These are phyloP conservation scores for Syzygium malaccense DNA, from an alignment of 441 rosid genomes.

Conservation along the genomic window DNA sequence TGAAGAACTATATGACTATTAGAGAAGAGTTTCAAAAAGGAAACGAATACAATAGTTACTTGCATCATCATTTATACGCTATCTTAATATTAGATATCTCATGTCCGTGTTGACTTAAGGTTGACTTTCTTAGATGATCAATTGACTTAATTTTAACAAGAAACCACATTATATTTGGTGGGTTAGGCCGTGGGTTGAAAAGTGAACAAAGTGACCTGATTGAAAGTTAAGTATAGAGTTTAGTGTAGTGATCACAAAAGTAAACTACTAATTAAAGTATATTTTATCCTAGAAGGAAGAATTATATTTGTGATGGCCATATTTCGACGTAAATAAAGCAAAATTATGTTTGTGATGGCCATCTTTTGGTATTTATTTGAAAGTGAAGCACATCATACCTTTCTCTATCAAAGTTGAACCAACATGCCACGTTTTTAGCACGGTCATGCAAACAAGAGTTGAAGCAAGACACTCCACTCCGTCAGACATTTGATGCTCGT, in stretches of 20 bases:
- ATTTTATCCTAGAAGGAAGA: neutral
- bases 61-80: too few relatives aligned
- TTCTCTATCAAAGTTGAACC: slow-evolving; percentile 12
- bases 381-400: slow-evolving; percentile 21
- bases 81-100: too few relatives aligned
- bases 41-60: too few relatives aligned
- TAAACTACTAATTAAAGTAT: neutral
- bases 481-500: slow-evolving; percentile 6
- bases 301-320: neutral
- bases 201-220: neutral
- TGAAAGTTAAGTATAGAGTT: neutral
- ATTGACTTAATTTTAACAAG: neutral
- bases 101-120: too few relatives aligned
- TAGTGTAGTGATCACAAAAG: neutral
- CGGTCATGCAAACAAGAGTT: slow-evolving; percentile 47
- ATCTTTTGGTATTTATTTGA: neutral
- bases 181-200: neutral
- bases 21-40: too few relatives aligned
- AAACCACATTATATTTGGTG: neutral
- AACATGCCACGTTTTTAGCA: slow-evolving; percentile 41
- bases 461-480: slow-evolving; percentile 34
- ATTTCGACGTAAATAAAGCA: neutral
- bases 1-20: too few relatives aligned
- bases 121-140: too few relatives aligned
- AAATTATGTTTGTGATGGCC: neutral